Conservation (phyloP, 2,329 filamentous ascomycete genomes). For the Colletotrichum sp. region DNA sequence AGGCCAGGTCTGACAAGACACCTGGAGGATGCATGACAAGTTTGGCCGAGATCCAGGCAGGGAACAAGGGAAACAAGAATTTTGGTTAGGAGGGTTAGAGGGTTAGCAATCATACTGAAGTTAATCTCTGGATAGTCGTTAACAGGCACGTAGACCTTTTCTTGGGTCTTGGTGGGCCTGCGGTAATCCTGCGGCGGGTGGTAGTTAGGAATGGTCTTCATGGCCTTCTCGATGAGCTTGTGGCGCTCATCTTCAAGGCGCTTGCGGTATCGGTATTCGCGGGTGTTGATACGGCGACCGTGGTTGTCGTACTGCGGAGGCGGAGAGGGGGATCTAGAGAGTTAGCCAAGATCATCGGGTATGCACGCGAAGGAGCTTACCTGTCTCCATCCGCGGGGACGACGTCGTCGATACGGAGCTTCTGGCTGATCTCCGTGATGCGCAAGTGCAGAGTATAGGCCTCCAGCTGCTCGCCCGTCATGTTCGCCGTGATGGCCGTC, state of each 20-base stretch:
- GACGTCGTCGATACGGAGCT: constrained; percentile 98
- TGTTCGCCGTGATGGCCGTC: constrained; percentile 94
- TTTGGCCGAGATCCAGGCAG: constrained; percentile 51
- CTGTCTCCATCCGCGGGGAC: constrained; percentile 95
- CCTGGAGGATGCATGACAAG: constrained; percentile 37
- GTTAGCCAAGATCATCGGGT: constrained; percentile 19
- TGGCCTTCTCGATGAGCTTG: constrained; percentile 97
- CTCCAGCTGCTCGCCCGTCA: constrained; percentile 98
- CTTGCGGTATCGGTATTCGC: constrained; percentile 98
- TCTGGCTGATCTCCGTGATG: constrained; percentile 99
- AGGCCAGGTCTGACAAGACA: constrained; percentile 26
- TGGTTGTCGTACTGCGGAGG: constrained; percentile 99
- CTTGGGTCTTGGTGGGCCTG: constrained; percentile 98
- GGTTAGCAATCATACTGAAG: constrained; percentile 99
- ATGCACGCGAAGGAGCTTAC: constrained; percentile 56
- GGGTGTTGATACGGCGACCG: constrained; percentile 97
- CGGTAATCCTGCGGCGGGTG: constrained; percentile 98
- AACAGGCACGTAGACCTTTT: constrained; percentile 99
- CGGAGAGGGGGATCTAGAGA: constrained; percentile 85
- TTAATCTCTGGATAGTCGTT: constrained; percentile 99
- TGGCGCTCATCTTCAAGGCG: constrained; percentile 97
- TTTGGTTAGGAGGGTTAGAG: constrained; percentile 81
- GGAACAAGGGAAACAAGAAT: constrained; percentile 30
- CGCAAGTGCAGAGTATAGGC: constrained; percentile 95
- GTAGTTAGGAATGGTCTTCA: constrained; percentile 99